Evolutionary conservation across 371 early-diverging fungal species (phyloP).

Genomic region (Mortierella sp.): DNA sequence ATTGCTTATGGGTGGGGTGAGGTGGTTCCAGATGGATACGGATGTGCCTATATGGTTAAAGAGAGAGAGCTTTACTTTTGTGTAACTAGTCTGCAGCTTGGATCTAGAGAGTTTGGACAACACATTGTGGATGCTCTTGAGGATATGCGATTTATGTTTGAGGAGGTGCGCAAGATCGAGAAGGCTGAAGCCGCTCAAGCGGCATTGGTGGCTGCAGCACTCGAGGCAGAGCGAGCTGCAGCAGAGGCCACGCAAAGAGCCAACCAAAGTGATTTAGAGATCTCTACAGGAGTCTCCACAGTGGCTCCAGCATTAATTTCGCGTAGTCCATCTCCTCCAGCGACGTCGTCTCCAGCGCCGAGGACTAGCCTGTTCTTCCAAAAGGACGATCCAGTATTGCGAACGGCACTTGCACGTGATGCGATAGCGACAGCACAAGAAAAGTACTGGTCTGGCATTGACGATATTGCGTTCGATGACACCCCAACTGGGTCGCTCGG

Average conservation of each 20-base stretch:
- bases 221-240: slow-evolving; percentile 17
- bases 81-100: slow-evolving; percentile 71
- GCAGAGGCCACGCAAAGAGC: slow-evolving; percentile 17
- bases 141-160: slow-evolving; percentile 74
- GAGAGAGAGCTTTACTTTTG: slow-evolving; percentile 84
- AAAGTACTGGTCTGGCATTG: slow-evolving; percentile 56
- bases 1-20: slow-evolving; percentile 95
- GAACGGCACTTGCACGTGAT: slow-evolving; percentile 48
- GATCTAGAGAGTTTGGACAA: slow-evolving; percentile 69
- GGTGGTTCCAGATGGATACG: slow-evolving; percentile 93
- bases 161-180: slow-evolving; percentile 56
- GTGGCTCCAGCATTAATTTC: slow-evolving; percentile 20
- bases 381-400: slow-evolving; percentile 48
- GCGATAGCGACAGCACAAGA: slow-evolving; percentile 52
- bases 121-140: slow-evolving; percentile 71
- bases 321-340: slow-evolving; percentile 46
- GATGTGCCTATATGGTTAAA: slow-evolving; percentile 94
- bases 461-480: slow-evolving; percentile 55
- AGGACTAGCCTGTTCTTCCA: slow-evolving; percentile 56
- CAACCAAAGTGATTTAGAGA: neutral
- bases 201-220: slow-evolving; percentile 34
- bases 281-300: slow-evolving; percentile 4
- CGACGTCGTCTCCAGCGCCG: slow-evolving; percentile 28
- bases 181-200: slow-evolving; percentile 51
- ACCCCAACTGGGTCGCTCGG: slow-evolving; percentile 37